Conservation (phyloP, 495 filamentous ascomycete species). For the Talaromyces ruber region DNA sequence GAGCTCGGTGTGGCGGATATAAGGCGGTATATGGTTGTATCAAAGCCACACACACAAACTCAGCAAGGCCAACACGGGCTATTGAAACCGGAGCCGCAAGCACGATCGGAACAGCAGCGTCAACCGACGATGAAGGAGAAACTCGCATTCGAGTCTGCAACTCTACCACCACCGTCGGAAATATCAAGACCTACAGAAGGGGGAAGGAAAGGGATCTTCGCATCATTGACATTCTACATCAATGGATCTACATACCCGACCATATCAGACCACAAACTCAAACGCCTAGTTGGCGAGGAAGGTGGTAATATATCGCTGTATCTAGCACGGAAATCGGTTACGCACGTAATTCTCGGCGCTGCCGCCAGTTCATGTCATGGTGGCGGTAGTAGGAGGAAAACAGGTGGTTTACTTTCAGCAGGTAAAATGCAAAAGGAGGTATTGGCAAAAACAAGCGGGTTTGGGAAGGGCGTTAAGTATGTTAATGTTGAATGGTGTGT, state of each 20-base stretch:
- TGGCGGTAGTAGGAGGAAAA: constrained; percentile 9
- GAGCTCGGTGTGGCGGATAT: constrained; percentile 40
- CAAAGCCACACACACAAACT: background rate
- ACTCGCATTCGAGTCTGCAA: background rate
- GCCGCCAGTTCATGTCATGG: constrained; percentile 25
- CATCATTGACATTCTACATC: constrained; percentile 66
- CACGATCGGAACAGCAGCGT: constrained; percentile 15
- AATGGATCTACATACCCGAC: constrained; percentile 78
- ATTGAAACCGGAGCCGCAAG: background rate
- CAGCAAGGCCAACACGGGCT: no score
- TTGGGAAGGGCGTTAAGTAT: constrained; percentile 58
- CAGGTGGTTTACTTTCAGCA: constrained; percentile 44
- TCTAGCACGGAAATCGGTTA: constrained; percentile 64
- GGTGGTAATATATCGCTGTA: constrained; percentile 62
- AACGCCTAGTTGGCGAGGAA: constrained; percentile 63
- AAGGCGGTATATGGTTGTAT: constrained; percentile 46
- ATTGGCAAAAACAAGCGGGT: constrained; percentile 44
- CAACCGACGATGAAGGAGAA: constrained; percentile 7
- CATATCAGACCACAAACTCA: constrained; percentile 81
- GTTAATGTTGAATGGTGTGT: constrained; percentile 77
- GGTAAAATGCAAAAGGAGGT: constrained; percentile 83
- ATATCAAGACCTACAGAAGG: background rate
- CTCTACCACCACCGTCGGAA: background rate
- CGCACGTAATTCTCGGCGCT: constrained; percentile 76
- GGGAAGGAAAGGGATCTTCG: constrained; percentile 45